Evolutionary conservation across 208 protist species (phyloP), one percentile per base, ranked within the genome.

Genomic region (Leishmania aethiopica): DNA sequence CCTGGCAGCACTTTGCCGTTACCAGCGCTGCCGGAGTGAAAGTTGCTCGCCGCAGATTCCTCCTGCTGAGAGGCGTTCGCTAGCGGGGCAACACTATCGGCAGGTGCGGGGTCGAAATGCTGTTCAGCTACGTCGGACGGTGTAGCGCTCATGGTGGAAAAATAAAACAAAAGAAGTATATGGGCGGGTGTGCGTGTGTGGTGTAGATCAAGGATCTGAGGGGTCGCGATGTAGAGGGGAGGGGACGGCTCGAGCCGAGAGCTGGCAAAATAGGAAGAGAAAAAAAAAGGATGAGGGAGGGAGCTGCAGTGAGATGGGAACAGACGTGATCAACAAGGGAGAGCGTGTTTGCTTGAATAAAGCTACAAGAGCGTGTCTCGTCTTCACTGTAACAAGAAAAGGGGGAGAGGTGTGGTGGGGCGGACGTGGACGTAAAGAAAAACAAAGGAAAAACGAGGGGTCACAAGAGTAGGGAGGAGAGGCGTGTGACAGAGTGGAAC

Each of bases 31-130:
- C 59, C 55, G 3, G 40, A 10, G 32, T 76, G 40, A n/a, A 28
- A 15, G 32, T 62, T 76, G 73, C 37, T n/a, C 49, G 49, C 1
- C 15, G 19, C 40, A 40, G 10, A 51, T 15, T 25, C 40, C 53
- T 67, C 40, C 11, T 2, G 17, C 15, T 28, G 25, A 55, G n/a
- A 67, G 53, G 37, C 64, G 49, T 77, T 82, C 32, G 70, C 70
- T 37, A 19, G 66, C 40, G 59, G 35, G 49, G 67, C 53, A 15
- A n/a, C 62, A 42, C 42, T 59, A 37, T 60, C 5, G 25, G 19
- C 74, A 15, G 75, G 19, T 25, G 57, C 75, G 22, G 83, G 79
- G 55, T 86, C 83, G 35, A 51, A 67, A 57, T 86, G 79, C 64
- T 79, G 77, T 32, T 47, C 70, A 13, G 73, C 45, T 2, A 59